Evolutionary conservation across 2,329 filamentous ascomycete genomes (phyloP).

Genomic region (Fonsecaea erecta): DNA sequence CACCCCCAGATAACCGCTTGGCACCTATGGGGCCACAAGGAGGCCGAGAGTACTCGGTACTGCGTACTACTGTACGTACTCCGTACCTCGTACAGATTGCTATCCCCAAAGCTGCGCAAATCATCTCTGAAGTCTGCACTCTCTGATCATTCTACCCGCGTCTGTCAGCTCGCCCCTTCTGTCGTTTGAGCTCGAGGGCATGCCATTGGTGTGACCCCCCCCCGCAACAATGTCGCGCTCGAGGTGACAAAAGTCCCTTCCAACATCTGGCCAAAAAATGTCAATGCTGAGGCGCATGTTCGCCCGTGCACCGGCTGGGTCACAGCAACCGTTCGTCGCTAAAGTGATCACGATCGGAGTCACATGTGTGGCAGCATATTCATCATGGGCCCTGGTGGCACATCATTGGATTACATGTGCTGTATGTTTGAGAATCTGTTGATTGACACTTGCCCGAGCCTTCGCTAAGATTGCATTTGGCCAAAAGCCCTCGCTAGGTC

Average conservation of each 20-base stretch:
- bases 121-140: not conserved
- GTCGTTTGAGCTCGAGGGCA: not conserved
- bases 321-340: constrained; percentile 1
- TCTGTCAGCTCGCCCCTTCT: not conserved
- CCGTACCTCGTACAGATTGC: too few species aligned
- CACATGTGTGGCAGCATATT: constrained; percentile 21
- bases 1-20: too few species aligned
- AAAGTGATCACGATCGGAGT: constrained; percentile 9
- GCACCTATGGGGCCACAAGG: too few species aligned
- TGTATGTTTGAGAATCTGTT: constrained; percentile 12
- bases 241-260: not conserved
- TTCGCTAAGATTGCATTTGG: not conserved
- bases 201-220: not conserved
- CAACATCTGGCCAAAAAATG: constrained; percentile 1
- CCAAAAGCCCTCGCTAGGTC: constrained; percentile 54
- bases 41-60: too few species aligned
- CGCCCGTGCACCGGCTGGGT: not conserved
- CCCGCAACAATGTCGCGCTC: not conserved
- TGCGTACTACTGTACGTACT: too few species aligned
- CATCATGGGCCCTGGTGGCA: constrained; percentile 19
- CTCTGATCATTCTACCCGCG: not conserved
- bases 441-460: not conserved
- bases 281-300: constrained; percentile 8
- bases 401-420: constrained; percentile 18
- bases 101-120: not conserved